Percentiles rank a stretch among this genome's conserved stretches.
These are phyloP conservation scores for Xerocomus cyaneibrunnescens DNA, from an alignment of 1,284 basidiomycete genomes.

Conservation along the genomic window DNA sequence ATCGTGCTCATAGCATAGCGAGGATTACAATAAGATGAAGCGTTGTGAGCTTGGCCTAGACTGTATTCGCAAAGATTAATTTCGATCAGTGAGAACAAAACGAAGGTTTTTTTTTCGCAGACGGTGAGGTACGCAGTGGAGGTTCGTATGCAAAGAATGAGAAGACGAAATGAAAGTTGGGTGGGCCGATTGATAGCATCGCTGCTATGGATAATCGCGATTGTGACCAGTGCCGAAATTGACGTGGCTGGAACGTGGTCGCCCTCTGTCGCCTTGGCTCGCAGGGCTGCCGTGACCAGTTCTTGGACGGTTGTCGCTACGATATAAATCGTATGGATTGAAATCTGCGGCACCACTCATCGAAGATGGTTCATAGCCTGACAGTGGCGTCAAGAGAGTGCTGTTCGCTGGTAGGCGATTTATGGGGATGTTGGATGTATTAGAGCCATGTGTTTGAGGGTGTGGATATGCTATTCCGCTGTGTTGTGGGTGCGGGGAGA, in stretches of 20 bases:
- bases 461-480: slow-evolving; percentile 16
- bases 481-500: slow-evolving; percentile 20
- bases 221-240: slow-evolving; percentile 8
- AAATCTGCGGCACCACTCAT: slow-evolving; percentile 11
- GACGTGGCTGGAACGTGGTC: slow-evolving; percentile 23
- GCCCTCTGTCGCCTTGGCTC: slow-evolving; percentile 27
- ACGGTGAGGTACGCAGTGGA: not conserved
- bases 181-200: not conserved
- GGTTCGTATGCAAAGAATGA: not conserved
- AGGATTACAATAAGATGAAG: slow-evolving; percentile 5
- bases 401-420: slow-evolving; percentile 45
- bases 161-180: not conserved
- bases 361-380: slow-evolving; percentile 40
- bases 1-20: slow-evolving; percentile 17
- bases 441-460: slow-evolving; percentile 13
- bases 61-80: slow-evolving; percentile 8
- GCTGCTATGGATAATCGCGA: slow-evolving; percentile 8
- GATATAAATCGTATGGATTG: slow-evolving; percentile 20
- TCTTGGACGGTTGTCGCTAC: slow-evolving; percentile 21
- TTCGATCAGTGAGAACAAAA: slow-evolving; percentile 4
- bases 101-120: slow-evolving; percentile 7
- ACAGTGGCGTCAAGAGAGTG: slow-evolving; percentile 50
- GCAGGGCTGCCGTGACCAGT: slow-evolving; percentile 18
- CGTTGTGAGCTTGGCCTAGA: slow-evolving; percentile 1
- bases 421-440: slow-evolving; percentile 16